Evolutionary conservation across 768 basidiomycete genomes (phyloP).

Genomic region (Mycena chlorophos): DNA sequence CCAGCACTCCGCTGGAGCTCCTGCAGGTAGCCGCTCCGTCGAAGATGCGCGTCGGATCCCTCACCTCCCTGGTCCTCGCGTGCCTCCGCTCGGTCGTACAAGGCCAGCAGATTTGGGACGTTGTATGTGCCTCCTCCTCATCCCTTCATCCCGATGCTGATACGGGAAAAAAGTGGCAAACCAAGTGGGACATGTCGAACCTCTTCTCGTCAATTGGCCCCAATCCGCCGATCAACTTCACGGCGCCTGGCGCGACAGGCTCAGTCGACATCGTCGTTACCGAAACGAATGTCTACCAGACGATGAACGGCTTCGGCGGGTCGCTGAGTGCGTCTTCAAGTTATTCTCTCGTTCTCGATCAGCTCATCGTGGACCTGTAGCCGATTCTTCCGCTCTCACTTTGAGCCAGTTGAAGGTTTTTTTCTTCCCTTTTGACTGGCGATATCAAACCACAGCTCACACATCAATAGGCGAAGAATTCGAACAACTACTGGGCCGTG

Average conservation of each 20-base stretch:
- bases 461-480: slow-evolving; percentile 54
- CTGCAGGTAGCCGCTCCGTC: too few species aligned
- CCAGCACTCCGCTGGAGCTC: too few species aligned
- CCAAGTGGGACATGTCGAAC: slow-evolving; percentile 50
- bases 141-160: too few species aligned
- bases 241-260: slow-evolving; percentile 51
- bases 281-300: slow-evolving; percentile 55
- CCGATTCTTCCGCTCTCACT: slow-evolving; percentile 69
- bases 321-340: slow-evolving; percentile 56
- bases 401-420: slow-evolving; percentile 72
- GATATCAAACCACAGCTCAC: too few species aligned
- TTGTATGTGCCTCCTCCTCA: too few species aligned
- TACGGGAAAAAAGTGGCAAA: too few species aligned
- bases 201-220: slow-evolving; percentile 52
- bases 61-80: too few species aligned
- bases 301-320: slow-evolving; percentile 68
- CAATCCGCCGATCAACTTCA: slow-evolving; percentile 56
- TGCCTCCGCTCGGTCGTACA: too few species aligned
- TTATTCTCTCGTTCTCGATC: neutral
- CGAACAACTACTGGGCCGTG: slow-evolving; percentile 58
- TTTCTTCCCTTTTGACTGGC: too few species aligned
- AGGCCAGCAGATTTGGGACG: too few species aligned
- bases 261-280: slow-evolving; percentile 64
- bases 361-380: slow-evolving; percentile 32
- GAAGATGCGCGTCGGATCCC: too few species aligned